Percentiles rank a stretch among this genome's conserved stretches.
Evolutionary conservation across 805 yeast species (phyloP).

Genomic region (Ogataea parapolymorpha): DNA sequence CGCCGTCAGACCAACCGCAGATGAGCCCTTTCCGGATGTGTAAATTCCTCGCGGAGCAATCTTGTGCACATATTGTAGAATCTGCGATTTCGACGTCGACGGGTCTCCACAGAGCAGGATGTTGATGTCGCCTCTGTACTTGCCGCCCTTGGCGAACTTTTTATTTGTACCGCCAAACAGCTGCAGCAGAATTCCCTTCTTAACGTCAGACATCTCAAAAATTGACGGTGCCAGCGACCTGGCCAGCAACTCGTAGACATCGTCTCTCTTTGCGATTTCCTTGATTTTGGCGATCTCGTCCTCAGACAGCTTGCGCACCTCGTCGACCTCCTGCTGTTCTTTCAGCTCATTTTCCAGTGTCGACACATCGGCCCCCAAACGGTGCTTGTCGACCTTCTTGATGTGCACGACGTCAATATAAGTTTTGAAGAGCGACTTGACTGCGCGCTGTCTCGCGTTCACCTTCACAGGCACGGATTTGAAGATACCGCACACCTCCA

Average conservation of each 20-base stretch:
- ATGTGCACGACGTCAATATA: slow-evolving; percentile 93
- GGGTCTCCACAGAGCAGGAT: slow-evolving; percentile 96
- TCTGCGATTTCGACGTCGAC: slow-evolving; percentile 93
- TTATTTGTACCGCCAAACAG: slow-evolving; percentile 95
- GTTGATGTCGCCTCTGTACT: slow-evolving; percentile 94
- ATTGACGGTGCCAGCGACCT: slow-evolving; percentile 96
- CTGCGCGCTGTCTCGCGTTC: slow-evolving; percentile 77
- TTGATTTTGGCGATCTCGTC: slow-evolving; percentile 67
- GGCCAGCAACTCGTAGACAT: slow-evolving; percentile 80
- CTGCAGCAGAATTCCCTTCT: slow-evolving; percentile 90
- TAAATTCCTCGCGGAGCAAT: slow-evolving; percentile 98
- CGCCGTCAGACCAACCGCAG: slow-evolving; percentile 98
- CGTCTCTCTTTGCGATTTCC: slow-evolving; percentile 62
- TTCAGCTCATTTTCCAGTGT: slow-evolving; percentile 59
- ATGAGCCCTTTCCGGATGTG: slow-evolving; percentile 98
- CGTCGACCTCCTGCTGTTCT: slow-evolving; percentile 72
- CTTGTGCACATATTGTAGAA: slow-evolving; percentile 91
- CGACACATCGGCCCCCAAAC: slow-evolving; percentile 76
- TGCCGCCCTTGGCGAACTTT: slow-evolving; percentile 82
- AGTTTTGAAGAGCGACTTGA: slow-evolving; percentile 84
- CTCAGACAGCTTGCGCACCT: slow-evolving; percentile 61
- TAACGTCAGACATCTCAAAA: slow-evolving; percentile 93
- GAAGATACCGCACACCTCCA: slow-evolving; percentile 94
- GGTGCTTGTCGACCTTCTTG: slow-evolving; percentile 75
- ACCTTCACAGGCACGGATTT: slow-evolving; percentile 89